Evolutionary conservation across 2,329 filamentous ascomycete genomes (phyloP), one percentile per base, ranked within the genome.

Genomic region (Cryphonectria japonica): DNA sequence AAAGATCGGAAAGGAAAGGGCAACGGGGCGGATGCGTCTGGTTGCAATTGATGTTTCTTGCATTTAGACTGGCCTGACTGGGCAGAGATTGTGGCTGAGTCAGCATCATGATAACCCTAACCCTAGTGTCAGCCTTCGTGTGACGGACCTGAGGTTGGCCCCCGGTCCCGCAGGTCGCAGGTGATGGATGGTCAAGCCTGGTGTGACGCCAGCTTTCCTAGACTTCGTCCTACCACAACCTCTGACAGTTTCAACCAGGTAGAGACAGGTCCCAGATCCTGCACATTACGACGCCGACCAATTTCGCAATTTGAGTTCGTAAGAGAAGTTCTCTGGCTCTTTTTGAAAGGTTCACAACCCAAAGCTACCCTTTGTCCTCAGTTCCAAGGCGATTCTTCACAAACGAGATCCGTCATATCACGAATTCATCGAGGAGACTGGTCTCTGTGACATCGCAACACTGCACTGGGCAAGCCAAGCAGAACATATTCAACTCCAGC

Each of bases 121-220:
- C 61, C 61, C 61, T 16, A 4, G 13, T n/a, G 7, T 7, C 4
- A 8, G 13, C 26, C 43, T 22, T 22, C 8, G 43, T 43, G 14
- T 22, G 62, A 65, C 26, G 29, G 63, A 29, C 22, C 32, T 52
- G 64, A 66, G 37, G 16, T 54, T 50, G 64, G 64, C 8, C 32
- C 63, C 64, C 61, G n/a, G 43, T 54, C 16, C 46, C 32, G 60
- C 60, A 32, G 54, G 54, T 60, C 13, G 29, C 63, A 34, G 50
- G 64, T 41, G 46, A 66, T 64, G 61, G 22, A 6, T 29, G 41
- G 43, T 39, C 37, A 39, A 22, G 34, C 43, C n/a, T 11, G 64
- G 43, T 67, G 65, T 67, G 52, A 67, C 65, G 65, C 65, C 65
- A 67, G 65, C 34, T 43, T 32, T 67, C 32, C 22, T n/a, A n/a